phyloP scores from a whole-genome alignment of 495 filamentous ascomycete genomes.

The Cercophora samala region DNA sequence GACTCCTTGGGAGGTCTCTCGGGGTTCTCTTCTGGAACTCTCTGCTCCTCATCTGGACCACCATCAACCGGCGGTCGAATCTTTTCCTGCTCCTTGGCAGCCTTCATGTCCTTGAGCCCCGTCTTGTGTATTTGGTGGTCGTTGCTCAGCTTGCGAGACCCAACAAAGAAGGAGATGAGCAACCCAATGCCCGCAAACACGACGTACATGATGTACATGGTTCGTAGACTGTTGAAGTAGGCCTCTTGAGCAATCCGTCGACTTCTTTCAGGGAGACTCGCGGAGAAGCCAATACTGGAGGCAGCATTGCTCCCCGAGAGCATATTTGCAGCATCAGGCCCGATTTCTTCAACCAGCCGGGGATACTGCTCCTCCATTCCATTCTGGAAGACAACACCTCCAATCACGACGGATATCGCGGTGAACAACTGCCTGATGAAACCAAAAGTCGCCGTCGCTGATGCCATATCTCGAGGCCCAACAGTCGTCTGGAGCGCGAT shows the following conservation, averaged over 20 bases:
- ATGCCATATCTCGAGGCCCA: slow-evolving; percentile 64
- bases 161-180: slow-evolving; percentile 53
- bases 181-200: slow-evolving; percentile 54
- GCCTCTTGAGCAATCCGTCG: slow-evolving; percentile 49
- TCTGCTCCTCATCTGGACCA: not conserved
- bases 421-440: slow-evolving; percentile 73
- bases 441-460: slow-evolving; percentile 71
- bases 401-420: slow-evolving; percentile 70
- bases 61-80: not conserved
- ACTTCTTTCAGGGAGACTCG: slow-evolving; percentile 45
- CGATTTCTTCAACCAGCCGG: slow-evolving; percentile 37
- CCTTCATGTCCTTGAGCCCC: slow-evolving; percentile 50
- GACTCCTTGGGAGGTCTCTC: not conserved
- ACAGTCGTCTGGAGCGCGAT: slow-evolving; percentile 76
- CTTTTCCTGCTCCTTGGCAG: slow-evolving; percentile 24
- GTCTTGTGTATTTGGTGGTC: slow-evolving; percentile 61
- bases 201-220: slow-evolving; percentile 69
- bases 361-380: slow-evolving; percentile 47
- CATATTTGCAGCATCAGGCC: slow-evolving; percentile 39
- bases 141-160: slow-evolving; percentile 54
- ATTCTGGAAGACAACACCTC: slow-evolving; percentile 78
- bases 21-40: slow-evolving; percentile 11
- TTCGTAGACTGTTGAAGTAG: slow-evolving; percentile 55
- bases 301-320: slow-evolving; percentile 55
- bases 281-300: slow-evolving; percentile 55